Evolutionary conservation across 2,329 filamentous ascomycete species (phyloP), one percentile per base, ranked within the genome.

Genomic region (Claviceps sp.): DNA sequence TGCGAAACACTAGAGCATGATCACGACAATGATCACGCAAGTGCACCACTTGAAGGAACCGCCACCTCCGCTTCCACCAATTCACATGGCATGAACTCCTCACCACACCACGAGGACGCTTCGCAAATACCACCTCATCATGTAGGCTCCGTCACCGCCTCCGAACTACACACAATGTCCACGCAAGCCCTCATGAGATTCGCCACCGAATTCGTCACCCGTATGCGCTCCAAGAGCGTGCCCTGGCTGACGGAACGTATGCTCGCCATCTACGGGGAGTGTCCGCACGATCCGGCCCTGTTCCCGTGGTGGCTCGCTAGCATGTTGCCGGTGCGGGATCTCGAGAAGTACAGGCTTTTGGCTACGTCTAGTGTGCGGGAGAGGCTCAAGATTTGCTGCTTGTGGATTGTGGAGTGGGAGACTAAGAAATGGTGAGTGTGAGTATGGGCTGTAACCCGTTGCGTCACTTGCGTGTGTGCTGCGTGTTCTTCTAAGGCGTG

Each of bases 301-400:
- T 93, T 95, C 58, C 87, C 89, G 0, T 95, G 89, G 76, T 96
- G 90, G 90, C 85, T 95, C 58, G 89, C 86, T 10, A 87, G 81
- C 61, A 82, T 93, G 19, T 68, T 95, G 13, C 89, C 89, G 0
- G 81, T 93, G 40, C 76, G 78, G 14, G 86, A 93, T 26, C 71
- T 81, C 30, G 85, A 93, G 60, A 94, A 91, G 64, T 94, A 95
- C 58, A 74, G 77, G 13, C 70, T 96, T 19, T 69, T 96, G 14
- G 74, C 74, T 13, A 85, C 84, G 5, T 82, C 75, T 3, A 91
- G 86, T 58, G 88, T 95, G 4, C 75, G 90, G 54, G 82, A 89
- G 61, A 74, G 90, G 52, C 68, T 95, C 52, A 94, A 95, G 70
- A 84, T 95, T 48, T 88, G 87, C 55, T 87, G 84, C 49, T 70